phyloP scores from a whole-genome alignment of 768 basidiomycete genomes.

The Podaxis sp. region DNA sequence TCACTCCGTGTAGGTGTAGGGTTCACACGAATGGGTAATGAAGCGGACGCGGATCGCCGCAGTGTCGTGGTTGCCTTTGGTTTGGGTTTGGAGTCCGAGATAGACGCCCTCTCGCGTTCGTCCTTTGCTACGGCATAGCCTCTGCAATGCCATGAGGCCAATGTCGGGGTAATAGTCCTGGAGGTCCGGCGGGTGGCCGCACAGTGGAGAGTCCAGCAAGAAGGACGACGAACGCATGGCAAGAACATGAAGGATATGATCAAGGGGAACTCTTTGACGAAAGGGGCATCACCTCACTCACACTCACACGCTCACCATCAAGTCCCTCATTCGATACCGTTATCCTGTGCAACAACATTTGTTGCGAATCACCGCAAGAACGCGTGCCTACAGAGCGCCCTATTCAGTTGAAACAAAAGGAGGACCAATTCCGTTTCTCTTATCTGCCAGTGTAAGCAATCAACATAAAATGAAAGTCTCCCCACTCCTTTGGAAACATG shows the following conservation, averaged over 20 bases:
- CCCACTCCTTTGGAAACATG: too few species aligned
- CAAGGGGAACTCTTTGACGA: background rate
- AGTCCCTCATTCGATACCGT: background rate
- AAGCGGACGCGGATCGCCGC: slow-evolving; percentile 81
- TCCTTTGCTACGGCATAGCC: background rate
- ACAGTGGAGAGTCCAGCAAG: background rate
- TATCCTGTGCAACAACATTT: background rate
- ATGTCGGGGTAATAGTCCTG: background rate
- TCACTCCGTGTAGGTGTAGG: slow-evolving; percentile 83
- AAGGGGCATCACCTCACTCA: background rate
- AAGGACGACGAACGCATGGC: background rate
- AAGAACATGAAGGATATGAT: slow-evolving; percentile 1
- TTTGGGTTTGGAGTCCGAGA: slow-evolving; percentile 53
- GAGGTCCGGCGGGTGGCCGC: background rate
- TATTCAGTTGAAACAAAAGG: too few species aligned
- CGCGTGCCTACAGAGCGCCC: too few species aligned
- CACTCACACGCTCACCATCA: background rate
- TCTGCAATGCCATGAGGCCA: background rate
- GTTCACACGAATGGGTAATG: slow-evolving; percentile 81
- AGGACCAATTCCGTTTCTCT: too few species aligned
- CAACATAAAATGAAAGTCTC: too few species aligned
- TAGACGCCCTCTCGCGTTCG: slow-evolving; percentile 15
- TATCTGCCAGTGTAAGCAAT: too few species aligned
- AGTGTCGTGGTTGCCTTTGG: slow-evolving; percentile 83
- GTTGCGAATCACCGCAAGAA: background rate